Conservation (phyloP, 2,329 filamentous ascomycete species). For the Lasiodiplodia gonubiensis region DNA sequence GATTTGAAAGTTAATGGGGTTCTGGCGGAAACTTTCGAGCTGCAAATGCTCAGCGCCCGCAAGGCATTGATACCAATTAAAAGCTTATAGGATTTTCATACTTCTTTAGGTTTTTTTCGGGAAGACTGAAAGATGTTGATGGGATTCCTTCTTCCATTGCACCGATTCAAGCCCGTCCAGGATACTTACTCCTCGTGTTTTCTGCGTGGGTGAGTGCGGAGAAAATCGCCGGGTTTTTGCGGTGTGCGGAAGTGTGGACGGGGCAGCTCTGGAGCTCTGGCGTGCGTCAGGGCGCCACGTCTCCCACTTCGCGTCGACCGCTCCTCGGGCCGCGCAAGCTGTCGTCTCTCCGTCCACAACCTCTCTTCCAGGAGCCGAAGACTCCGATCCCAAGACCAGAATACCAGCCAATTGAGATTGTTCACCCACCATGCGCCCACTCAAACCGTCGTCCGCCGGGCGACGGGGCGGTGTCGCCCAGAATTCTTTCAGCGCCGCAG, state of each 20-base stretch:
- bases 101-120: too few relatives aligned
- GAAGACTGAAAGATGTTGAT: neutral
- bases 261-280: constrained; percentile 3
- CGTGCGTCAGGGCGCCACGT: constrained; percentile 22
- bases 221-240: constrained; percentile 8
- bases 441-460: constrained; percentile 25
- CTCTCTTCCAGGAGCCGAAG: constrained; percentile 30
- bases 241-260: constrained; percentile 16
- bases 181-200: neutral
- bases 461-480: neutral
- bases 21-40: neutral
- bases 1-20: neutral
- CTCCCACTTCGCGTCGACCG: constrained; percentile 31
- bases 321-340: constrained; percentile 19
- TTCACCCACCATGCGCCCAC: constrained; percentile 35
- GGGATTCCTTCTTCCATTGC: neutral
- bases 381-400: constrained; percentile 15
- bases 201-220: neutral
- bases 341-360: constrained; percentile 31
- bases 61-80: constrained; percentile 12
- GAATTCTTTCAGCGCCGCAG: neutral
- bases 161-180: too few relatives aligned
- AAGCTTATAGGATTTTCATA: neutral
- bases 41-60: neutral
- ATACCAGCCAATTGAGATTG: constrained; percentile 30